phyloP scores from a whole-genome alignment of 805 yeast species.

The Ogataea wickerhamii region DNA sequence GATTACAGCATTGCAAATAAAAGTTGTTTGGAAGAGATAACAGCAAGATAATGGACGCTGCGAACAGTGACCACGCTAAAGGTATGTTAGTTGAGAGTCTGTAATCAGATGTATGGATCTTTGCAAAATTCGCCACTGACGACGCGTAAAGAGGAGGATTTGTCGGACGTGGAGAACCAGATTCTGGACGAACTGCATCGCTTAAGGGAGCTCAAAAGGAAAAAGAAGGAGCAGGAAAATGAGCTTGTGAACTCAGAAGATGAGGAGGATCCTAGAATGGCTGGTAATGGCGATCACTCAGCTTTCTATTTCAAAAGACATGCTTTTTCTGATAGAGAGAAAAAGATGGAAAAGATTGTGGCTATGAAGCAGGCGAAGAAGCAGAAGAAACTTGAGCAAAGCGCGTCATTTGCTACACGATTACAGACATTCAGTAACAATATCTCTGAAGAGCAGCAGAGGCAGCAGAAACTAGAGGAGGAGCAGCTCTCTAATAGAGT shows the following conservation, averaged over 20 bases:
- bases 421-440: conserved; percentile 9
- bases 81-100: too few relatives aligned
- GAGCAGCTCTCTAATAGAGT: conserved; percentile 35
- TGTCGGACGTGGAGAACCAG: conserved; percentile 25
- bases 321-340: conserved; percentile 9
- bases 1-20: too few relatives aligned
- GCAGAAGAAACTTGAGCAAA: not conserved
- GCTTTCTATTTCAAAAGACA: conserved; percentile 14
- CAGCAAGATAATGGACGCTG: too few relatives aligned
- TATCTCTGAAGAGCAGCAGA: conserved; percentile 19
- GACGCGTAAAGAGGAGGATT: conserved; percentile 9
- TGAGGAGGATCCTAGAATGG: conserved; percentile 26
- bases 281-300: conserved; percentile 10
- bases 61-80: too few relatives aligned
- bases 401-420: conserved; percentile 12
- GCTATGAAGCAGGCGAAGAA: not conserved
- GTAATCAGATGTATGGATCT: too few relatives aligned
- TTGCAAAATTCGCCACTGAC: too few relatives aligned
- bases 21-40: too few relatives aligned
- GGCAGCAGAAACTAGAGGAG: conserved; percentile 20
- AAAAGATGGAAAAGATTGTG: conserved; percentile 8
- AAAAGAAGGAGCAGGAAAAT: conserved; percentile 13
- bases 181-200: conserved; percentile 20
- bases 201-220: conserved; percentile 19
- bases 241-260: conserved; percentile 26